Percentiles rank a stretch among this genome's conserved stretches.
Evolutionary conservation across 345 rosid species (phyloP).

Genomic region (Citrus mangshanensis): DNA sequence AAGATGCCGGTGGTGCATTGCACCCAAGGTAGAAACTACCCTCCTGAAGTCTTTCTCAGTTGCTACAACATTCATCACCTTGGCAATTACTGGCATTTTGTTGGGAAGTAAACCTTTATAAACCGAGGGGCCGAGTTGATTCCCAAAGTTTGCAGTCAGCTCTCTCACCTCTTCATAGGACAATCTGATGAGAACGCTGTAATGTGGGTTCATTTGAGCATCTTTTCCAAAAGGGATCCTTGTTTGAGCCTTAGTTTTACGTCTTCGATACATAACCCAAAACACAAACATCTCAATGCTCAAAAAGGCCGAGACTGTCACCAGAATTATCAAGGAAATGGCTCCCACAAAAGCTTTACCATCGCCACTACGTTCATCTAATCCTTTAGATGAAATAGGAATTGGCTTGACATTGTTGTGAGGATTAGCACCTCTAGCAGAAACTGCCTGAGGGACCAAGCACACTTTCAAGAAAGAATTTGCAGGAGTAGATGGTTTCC

Average conservation of each 20-base stretch:
- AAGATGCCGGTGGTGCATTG: constrained; percentile 39
- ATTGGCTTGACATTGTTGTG: background rate
- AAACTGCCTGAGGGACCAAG: constrained; percentile 38
- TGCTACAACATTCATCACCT: constrained; percentile 18
- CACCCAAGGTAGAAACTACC: constrained; percentile 30
- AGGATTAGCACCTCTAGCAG: constrained; percentile 25
- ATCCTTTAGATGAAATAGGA: constrained; percentile 20
- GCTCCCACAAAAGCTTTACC: constrained; percentile 16
- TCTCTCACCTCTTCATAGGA: constrained; percentile 29
- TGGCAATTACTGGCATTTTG: constrained; percentile 24
- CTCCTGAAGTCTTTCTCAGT: constrained; percentile 29
- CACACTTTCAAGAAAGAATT: constrained; percentile 35
- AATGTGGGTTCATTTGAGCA: constrained; percentile 24
- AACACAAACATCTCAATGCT: constrained; percentile 21
- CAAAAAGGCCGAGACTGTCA: constrained; percentile 21
- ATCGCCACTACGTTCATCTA: constrained; percentile 1
- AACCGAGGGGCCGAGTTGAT: constrained; percentile 28
- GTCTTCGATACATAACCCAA: constrained; percentile 21
- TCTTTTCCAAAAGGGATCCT: constrained; percentile 30
- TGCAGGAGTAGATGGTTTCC: constrained; percentile 23
- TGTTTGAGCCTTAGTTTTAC: constrained; percentile 14
- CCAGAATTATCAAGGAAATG: constrained; percentile 26
- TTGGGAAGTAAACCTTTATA: constrained; percentile 25
- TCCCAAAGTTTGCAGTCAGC: constrained; percentile 16
- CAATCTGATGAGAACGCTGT: constrained; percentile 22